These are phyloP conservation scores for Butyriboletus loyo DNA, from an alignment of 768 basidiomycete genomes.

Conservation along the genomic window DNA sequence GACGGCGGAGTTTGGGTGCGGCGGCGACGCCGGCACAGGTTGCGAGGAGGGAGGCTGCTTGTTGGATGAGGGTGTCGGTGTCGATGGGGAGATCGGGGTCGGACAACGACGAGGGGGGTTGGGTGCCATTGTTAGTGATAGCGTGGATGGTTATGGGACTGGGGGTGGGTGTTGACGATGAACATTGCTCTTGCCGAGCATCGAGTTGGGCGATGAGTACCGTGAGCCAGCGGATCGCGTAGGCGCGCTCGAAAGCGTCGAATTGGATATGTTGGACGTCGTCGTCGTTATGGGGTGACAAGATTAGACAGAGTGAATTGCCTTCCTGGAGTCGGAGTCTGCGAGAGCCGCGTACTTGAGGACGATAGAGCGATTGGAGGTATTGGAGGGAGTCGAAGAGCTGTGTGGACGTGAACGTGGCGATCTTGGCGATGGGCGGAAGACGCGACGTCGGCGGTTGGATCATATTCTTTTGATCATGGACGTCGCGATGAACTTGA, in stretches of 20 bases:
- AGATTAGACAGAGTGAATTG: background rate
- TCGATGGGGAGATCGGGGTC: background rate
- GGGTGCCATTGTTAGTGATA: background rate
- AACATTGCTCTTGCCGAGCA: background rate
- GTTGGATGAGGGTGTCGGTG: conserved; percentile 43
- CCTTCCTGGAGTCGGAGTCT: conserved; percentile 27
- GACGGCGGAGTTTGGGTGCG: conserved; percentile 55
- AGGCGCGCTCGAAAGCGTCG: conserved; percentile 69
- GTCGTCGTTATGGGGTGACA: background rate
- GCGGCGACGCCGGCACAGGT: conserved; percentile 61
- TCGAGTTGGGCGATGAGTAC: conserved; percentile 49
- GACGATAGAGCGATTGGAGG: conserved; percentile 54
- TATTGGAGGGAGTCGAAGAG: conserved; percentile 48
- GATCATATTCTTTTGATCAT: background rate
- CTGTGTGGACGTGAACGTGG: conserved; percentile 30
- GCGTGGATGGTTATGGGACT: background rate
- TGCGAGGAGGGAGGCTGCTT: conserved; percentile 62
- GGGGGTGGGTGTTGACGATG: background rate
- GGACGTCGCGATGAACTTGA: conserved; percentile 12
- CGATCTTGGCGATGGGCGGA: conserved; percentile 50
- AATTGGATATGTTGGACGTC: conserved; percentile 36
- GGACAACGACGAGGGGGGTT: background rate
- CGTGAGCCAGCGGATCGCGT: conserved; percentile 73
- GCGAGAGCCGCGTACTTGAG: conserved; percentile 59
- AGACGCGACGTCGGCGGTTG: conserved; percentile 50